Evolutionary conservation across 2,329 filamentous ascomycete species (phyloP), one percentile per base, ranked within the genome.

Genomic region (Mollisiaceae sp.): DNA sequence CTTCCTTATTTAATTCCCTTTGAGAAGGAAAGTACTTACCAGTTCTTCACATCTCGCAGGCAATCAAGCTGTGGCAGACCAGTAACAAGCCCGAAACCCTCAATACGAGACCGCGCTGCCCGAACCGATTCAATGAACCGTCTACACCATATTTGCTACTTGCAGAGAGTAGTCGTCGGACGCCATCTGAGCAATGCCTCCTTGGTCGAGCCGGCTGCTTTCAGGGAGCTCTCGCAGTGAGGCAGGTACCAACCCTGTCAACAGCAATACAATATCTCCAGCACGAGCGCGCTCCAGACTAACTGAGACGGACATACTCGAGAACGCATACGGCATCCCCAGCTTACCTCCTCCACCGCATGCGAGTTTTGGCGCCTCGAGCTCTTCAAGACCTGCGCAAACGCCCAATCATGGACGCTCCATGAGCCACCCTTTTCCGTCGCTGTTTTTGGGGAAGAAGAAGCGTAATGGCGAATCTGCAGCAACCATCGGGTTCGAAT

Each of bases 381-480:
- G 24, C 27, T 56, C 65, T 36, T 69, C 70, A 20, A 70, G 60
- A 56, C 62, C 60, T 35, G 59, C 36, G 52, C 62, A 54, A 63
- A 67, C 60, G 24, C 6, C 66, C 2, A 69, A 69, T 38, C 75
- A 75, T 69, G 73, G 72, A 22, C 72, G 76, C 22, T 94, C 92
- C 63, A 86, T 91, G 80, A 95, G 92, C 82, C 89, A 94, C 73
- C 91, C 92, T 12, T 91, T 94, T 69, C 89, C 91, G 8, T 89
- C 87, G 20, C 78, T 93, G 38, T 92, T 94, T 74, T 83, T 85
- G 38, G 79, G 80, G 68, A 88, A 87, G 74, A 88, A 86, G 78
- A 84, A 83, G 72, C 77, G 81, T 38, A 75, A 78, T 73, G 77
- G 76, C 63, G 69, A 81, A 65, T 68, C 75, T 61, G 72, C 74